These are phyloP conservation scores for Aureobasidium sp. DNA, from an alignment of 2,329 filamentous ascomycete genomes.

Conservation along the genomic window DNA sequence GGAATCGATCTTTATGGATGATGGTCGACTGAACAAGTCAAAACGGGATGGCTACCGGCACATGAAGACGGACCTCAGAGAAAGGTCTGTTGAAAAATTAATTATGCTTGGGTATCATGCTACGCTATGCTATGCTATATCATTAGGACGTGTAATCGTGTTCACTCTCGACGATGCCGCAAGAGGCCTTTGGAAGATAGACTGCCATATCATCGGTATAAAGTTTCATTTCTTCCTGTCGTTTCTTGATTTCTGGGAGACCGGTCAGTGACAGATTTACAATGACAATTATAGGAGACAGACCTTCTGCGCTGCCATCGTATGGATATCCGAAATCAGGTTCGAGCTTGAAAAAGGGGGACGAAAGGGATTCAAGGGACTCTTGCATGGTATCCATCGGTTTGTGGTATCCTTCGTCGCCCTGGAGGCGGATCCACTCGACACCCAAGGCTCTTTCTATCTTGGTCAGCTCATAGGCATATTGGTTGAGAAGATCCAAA, in stretches of 20 bases:
- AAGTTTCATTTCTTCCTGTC: background rate
- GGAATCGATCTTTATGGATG: background rate
- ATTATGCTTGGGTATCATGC: constrained; percentile 8
- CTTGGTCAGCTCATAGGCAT: constrained; percentile 24
- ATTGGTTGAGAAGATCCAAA: constrained; percentile 25
- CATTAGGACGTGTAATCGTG: background rate
- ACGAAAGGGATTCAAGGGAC: constrained; percentile 25
- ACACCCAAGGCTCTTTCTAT: constrained; percentile 30
- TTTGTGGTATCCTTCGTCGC: constrained; percentile 24
- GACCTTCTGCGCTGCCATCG: constrained; percentile 16
- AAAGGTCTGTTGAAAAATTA: background rate
- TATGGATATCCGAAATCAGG: constrained; percentile 28
- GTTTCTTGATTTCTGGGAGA: background rate
- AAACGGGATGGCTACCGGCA: background rate
- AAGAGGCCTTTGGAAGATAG: background rate
- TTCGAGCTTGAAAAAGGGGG: constrained; percentile 22
- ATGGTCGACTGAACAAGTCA: background rate
- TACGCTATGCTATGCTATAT: constrained; percentile 2
- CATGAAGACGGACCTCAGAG: background rate
- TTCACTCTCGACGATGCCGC: background rate
- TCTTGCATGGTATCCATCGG: constrained; percentile 21
- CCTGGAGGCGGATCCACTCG: constrained; percentile 22
- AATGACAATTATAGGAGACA: background rate
- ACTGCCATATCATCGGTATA: background rate
- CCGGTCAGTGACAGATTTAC: background rate